These are phyloP conservation scores for Alternaria tenuissima DNA, from an alignment of 2,329 filamentous ascomycete genomes.

Conservation along the genomic window DNA sequence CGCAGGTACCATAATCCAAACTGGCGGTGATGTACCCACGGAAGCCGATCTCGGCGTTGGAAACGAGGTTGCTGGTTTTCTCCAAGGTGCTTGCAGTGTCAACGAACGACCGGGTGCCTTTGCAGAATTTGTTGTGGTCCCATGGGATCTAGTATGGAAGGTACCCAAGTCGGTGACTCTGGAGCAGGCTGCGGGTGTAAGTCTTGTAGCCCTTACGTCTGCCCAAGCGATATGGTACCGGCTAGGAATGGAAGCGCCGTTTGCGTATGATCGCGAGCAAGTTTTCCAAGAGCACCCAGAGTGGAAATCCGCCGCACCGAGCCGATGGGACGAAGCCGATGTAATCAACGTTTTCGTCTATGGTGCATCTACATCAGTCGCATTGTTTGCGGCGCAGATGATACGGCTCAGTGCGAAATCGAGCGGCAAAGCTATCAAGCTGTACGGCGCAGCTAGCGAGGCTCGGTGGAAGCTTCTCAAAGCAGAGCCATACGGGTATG, in stretches of 20 bases:
- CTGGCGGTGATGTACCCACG: slow-evolving; percentile 18
- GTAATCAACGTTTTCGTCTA: slow-evolving; percentile 40
- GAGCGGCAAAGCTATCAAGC: neutral
- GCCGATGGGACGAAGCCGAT: neutral
- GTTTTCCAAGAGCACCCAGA: slow-evolving; percentile 21
- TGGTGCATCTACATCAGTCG: slow-evolving; percentile 48
- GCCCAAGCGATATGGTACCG: slow-evolving; percentile 54
- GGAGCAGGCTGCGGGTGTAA: slow-evolving; percentile 53
- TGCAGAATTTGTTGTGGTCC: slow-evolving; percentile 51
- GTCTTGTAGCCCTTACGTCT: slow-evolving; percentile 55
- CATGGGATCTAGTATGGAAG: slow-evolving; percentile 52
- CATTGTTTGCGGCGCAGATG: slow-evolving; percentile 45
- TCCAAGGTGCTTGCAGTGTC: slow-evolving; percentile 55
- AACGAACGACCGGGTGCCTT: slow-evolving; percentile 58
- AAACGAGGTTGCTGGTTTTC: slow-evolving; percentile 52
- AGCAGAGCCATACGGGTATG: slow-evolving; percentile 41
- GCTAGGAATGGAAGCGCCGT: slow-evolving; percentile 49
- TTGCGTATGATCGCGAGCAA: slow-evolving; percentile 30
- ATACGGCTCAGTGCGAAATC: slow-evolving; percentile 23
- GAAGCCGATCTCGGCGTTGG: slow-evolving; percentile 31
- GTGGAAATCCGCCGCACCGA: neutral
- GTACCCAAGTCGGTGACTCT: slow-evolving; percentile 44
- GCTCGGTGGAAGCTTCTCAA: slow-evolving; percentile 37
- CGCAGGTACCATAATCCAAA: slow-evolving; percentile 19
- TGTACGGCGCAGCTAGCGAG: neutral